Conservation (phyloP, 2,329 filamentous ascomycete genomes). For the Leptographium galeiforme region DNA sequence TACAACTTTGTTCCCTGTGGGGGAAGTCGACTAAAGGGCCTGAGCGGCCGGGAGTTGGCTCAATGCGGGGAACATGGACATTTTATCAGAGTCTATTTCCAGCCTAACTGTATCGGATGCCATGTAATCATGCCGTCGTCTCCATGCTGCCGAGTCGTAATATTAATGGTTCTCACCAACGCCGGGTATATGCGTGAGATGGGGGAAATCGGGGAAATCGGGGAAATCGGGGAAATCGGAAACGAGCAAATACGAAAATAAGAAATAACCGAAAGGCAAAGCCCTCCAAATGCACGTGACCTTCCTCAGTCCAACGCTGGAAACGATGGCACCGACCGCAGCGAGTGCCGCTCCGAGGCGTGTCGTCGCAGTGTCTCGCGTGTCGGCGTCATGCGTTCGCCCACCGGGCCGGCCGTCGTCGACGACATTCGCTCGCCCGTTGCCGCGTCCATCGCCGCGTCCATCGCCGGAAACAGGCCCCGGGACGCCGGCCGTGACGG, state of each 20-base stretch:
- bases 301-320: background rate
- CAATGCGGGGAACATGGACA: background rate
- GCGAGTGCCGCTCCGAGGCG: slow-evolving; percentile 6
- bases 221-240: too few relatives aligned
- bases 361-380: slow-evolving; percentile 6
- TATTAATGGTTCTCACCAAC: background rate
- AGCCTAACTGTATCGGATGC: background rate
- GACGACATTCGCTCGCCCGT: background rate
- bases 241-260: background rate
- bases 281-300: background rate
- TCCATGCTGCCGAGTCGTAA: background rate
- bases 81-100: background rate
- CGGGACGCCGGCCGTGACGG: background rate
- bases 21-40: background rate
- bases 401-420: background rate
- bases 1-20: slow-evolving; percentile 1
- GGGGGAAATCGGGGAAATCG: too few relatives aligned
- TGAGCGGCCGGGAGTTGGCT: too few relatives aligned
- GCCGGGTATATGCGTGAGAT: too few relatives aligned
- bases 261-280: background rate
- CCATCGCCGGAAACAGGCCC: background rate
- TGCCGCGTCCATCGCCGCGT: background rate
- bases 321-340: background rate
- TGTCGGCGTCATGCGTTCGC: slow-evolving; percentile 7
- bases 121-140: background rate